Base-by-base conservation (phyloP, 805 yeast species). In the Kluyveromyces aestuarii region DNA sequence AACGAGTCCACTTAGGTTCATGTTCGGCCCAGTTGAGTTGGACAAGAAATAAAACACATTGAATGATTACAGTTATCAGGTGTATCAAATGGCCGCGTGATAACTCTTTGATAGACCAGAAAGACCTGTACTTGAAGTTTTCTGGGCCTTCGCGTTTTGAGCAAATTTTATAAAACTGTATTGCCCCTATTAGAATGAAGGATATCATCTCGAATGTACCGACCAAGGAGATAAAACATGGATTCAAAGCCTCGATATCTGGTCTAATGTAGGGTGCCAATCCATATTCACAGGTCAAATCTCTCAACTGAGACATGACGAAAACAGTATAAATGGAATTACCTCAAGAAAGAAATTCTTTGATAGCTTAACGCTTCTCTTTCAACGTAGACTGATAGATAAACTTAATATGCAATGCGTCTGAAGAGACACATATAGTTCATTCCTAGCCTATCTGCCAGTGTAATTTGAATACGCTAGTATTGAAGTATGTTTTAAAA, bases 191-290 rank as follows among this genome's bases (percentile, higher is more conserved):
- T 1, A 57, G n/a, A 6, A 49, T 42, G 37, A 63, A 62, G 25
- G 55, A 44, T 4, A 46, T 35, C 2, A 58, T 55, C 11, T 50
- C 47, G 7, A 46, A 37, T 1, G 49, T 38, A 9, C 53, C 55
- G 1, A 57, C 51, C 6, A 56, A 19, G 2, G 68, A 56, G 7
- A 65, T 36, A 47, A 65, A 65, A 44, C 69, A 63, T 14, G 74
- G 72, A 27, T 59, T 55, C 33, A 73, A 50, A 10, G 64, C 63
- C 57, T 72, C 59, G 6, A 60, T 56, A 10, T 65, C 58, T 10
- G 54, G 59, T 18, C 70, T 61, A 10, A 65, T 60, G 27, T 72
- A 57, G 4, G 72, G 72, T 27, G 55, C 54, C 39, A 45, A 55
- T 17, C 63, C 63, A 49, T 51, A 56, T 17, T 43, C 45, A 43